Evolutionary conservation across 2,329 filamentous ascomycete genomes (phyloP).

Genomic region (Leptographium procerum): DNA sequence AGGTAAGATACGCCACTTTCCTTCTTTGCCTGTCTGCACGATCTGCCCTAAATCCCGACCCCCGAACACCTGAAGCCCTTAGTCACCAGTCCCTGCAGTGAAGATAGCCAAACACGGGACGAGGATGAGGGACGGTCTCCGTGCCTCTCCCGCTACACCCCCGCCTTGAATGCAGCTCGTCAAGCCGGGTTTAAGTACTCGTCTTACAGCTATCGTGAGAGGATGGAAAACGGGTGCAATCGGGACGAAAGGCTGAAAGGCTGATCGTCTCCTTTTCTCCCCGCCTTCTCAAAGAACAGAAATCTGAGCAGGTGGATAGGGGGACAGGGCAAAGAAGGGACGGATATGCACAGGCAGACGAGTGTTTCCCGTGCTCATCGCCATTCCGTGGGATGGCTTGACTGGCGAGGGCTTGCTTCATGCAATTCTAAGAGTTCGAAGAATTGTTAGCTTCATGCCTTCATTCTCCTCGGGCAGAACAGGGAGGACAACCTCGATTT

Average conservation of each 20-base stretch:
- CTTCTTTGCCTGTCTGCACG: no score
- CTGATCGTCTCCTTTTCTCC: neutral
- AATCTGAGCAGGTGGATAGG: conserved; percentile 20
- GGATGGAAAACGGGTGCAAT: neutral
- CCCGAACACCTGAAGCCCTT: neutral
- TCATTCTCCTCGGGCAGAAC: neutral
- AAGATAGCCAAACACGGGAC: neutral
- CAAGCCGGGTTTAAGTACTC: neutral
- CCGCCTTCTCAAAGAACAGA: conserved; percentile 20
- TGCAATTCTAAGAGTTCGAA: neutral
- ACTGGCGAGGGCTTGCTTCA: conserved; percentile 1
- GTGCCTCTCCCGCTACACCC: neutral
- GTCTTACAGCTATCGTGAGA: neutral
- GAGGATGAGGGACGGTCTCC: neutral
- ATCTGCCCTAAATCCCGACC: neutral
- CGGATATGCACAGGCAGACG: neutral
- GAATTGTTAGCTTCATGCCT: neutral
- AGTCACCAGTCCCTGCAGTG: neutral
- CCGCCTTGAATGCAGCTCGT: neutral
- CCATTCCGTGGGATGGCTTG: neutral
- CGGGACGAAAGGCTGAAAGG: neutral
- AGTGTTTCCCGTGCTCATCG: neutral
- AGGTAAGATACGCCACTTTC: no score
- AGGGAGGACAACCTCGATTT: neutral
- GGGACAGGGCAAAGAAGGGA: neutral